These are phyloP conservation scores for Saccharomycopsis schoenii DNA, from an alignment of 805 yeast species.

Conservation along the genomic window DNA sequence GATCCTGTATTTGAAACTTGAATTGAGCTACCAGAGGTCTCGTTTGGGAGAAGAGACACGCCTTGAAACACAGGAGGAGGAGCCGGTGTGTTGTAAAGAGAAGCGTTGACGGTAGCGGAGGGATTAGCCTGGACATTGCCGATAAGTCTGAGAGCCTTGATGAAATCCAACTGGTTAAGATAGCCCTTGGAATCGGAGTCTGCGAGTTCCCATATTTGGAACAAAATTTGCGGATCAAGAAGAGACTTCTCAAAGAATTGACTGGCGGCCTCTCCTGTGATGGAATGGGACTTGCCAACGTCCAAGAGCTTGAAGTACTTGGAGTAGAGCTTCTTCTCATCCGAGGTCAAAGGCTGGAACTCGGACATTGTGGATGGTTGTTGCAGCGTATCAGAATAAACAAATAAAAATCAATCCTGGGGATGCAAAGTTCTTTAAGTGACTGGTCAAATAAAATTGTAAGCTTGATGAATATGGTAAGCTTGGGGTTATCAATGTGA, in stretches of 20 bases:
- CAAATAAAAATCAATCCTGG: background rate
- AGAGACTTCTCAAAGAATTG: constrained; percentile 80
- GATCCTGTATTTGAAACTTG: constrained; percentile 20
- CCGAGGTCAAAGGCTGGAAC: constrained; percentile 41
- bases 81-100: constrained; percentile 46
- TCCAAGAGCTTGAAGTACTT: constrained; percentile 73
- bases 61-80: constrained; percentile 39
- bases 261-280: constrained; percentile 83
- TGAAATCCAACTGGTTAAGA: constrained; percentile 69
- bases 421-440: too few species aligned
- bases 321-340: constrained; percentile 68
- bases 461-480: too few species aligned
- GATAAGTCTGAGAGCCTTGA: constrained; percentile 78
- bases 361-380: background rate
- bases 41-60: constrained; percentile 19
- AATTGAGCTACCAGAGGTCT: constrained; percentile 31
- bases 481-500: too few species aligned
- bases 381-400: background rate
- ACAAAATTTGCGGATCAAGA: constrained; percentile 63
- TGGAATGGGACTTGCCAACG: constrained; percentile 64
- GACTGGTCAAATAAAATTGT: too few species aligned
- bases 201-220: constrained; percentile 92
- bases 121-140: constrained; percentile 77
- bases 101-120: constrained; percentile 39
- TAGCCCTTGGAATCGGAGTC: constrained; percentile 84